Conservation (phyloP, 805 yeast genomes). For the Kuraishia molischiana region DNA sequence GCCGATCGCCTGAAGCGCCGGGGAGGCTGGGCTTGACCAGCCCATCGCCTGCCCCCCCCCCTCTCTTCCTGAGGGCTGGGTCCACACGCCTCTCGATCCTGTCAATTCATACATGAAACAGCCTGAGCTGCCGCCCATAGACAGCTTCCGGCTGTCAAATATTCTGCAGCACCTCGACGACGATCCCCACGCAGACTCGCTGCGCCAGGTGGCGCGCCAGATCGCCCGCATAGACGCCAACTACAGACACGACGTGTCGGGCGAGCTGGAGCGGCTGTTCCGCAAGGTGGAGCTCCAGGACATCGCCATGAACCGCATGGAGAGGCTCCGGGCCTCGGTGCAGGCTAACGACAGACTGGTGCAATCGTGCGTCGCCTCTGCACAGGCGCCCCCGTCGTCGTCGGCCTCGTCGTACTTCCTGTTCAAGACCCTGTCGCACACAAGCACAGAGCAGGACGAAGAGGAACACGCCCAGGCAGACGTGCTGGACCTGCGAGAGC, state of each 20-base stretch:
- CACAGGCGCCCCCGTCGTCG: not conserved
- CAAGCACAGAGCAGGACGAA: not conserved
- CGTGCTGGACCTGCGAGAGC: slow-evolving; percentile 12
- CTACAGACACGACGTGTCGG: not conserved
- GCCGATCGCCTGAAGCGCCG: too few species aligned
- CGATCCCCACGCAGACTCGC: slow-evolving; percentile 7
- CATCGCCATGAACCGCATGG: slow-evolving; percentile 1
- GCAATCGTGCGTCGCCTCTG: not conserved
- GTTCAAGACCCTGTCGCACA: not conserved
- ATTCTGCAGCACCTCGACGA: slow-evolving; percentile 14
- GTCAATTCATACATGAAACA: too few species aligned
- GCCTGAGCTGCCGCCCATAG: slow-evolving; percentile 19
- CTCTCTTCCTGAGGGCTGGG: too few species aligned
- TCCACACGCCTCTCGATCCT: too few species aligned
- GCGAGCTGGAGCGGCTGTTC: not conserved
- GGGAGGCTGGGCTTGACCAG: too few species aligned
- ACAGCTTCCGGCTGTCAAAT: slow-evolving; percentile 14
- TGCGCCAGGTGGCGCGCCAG: not conserved
- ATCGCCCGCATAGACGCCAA: not conserved
- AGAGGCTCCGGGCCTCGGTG: not conserved
- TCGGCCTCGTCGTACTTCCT: not conserved
- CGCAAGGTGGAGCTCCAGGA: slow-evolving; percentile 1
- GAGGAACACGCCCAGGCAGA: slow-evolving; percentile 2
- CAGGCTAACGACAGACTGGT: not conserved
- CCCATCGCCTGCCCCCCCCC: too few species aligned